Evolutionary conservation across 2,329 filamentous ascomycete species (phyloP).

Genomic region (Penicillium sp.): DNA sequence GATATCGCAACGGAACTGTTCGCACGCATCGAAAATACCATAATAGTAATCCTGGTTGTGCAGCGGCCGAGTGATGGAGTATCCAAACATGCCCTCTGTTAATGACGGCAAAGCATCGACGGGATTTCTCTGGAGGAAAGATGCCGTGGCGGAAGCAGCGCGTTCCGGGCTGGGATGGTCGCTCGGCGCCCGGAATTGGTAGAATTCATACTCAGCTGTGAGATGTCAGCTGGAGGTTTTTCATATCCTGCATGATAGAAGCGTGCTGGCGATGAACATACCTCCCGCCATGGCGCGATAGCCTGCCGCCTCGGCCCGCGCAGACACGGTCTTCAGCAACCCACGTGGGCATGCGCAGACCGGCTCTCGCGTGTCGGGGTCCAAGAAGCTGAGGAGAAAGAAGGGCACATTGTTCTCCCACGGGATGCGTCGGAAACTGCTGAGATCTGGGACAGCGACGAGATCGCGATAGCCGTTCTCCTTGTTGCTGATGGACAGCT

Average conservation of each 20-base stretch:
- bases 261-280: constrained; percentile 47
- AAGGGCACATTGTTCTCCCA: constrained; percentile 89
- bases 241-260: too few relatives aligned
- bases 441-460: constrained; percentile 77
- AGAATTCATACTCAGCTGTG: constrained; percentile 92
- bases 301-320: constrained; percentile 68
- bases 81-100: constrained; percentile 95
- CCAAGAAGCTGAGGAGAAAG: constrained; percentile 80
- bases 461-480: constrained; percentile 88
- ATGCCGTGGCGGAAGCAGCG: constrained; percentile 69
- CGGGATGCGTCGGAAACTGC: constrained; percentile 77
- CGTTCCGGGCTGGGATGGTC: constrained; percentile 52
- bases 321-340: constrained; percentile 67
- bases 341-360: constrained; percentile 79
- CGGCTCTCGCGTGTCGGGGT: constrained; percentile 73
- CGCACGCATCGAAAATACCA: constrained; percentile 78
- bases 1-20: constrained; percentile 75
- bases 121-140: constrained; percentile 73
- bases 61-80: constrained; percentile 81
- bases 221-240: constrained; percentile 9
- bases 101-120: constrained; percentile 73
- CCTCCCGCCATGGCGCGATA: constrained; percentile 87
- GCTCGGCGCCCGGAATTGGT: constrained; percentile 75
- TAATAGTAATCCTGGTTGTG: constrained; percentile 95
- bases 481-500: constrained; percentile 84